Conservation (phyloP, 257 asterid species). For the Echites panduratus region DNA sequence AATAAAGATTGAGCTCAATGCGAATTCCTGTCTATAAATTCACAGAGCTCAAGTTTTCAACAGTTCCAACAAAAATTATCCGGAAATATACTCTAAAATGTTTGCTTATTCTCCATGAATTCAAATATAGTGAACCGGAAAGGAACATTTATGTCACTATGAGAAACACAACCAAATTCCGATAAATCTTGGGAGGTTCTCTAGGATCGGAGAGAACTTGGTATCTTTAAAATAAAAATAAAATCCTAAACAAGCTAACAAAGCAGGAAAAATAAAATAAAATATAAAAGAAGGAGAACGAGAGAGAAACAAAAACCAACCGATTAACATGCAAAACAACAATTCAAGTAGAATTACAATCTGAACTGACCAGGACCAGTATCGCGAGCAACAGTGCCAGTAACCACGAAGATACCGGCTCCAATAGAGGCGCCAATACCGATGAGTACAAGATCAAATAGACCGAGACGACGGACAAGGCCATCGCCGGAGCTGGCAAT, state of each 20-base stretch:
- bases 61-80: background rate
- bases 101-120: background rate
- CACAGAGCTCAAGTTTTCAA: background rate
- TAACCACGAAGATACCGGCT: slow-evolving; percentile 90
- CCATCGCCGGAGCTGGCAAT: slow-evolving; percentile 48
- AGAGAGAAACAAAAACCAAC: background rate
- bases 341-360: background rate
- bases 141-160: background rate
- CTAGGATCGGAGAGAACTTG: background rate
- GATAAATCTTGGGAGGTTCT: background rate
- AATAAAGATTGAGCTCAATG: background rate
- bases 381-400: slow-evolving; percentile 95
- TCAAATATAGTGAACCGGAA: background rate
- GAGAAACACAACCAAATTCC: background rate
- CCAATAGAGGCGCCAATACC: slow-evolving; percentile 98
- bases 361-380: slow-evolving; percentile 80
- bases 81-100: background rate
- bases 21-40: background rate
- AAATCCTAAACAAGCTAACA: background rate
- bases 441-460: slow-evolving; percentile 69
- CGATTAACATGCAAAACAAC: background rate
- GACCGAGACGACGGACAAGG: slow-evolving; percentile 70
- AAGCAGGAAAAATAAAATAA: background rate
- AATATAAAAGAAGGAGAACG: background rate
- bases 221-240: background rate